Conservation (phyloP, 257 asterid genomes). For the Verbena officinalis region DNA sequence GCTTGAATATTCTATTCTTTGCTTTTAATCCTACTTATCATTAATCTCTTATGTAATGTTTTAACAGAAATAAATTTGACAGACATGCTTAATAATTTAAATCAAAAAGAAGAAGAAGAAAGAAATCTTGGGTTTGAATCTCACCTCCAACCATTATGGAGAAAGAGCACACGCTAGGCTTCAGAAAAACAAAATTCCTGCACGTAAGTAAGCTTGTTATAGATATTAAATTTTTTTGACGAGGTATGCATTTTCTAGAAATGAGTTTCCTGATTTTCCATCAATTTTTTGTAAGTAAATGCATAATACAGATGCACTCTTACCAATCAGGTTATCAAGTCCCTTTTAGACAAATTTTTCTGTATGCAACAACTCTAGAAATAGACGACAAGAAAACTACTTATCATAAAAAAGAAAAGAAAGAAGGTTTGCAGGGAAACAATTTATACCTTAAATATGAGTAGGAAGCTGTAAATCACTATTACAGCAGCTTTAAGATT, state of each 20-base stretch:
- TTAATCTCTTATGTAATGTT: background rate
- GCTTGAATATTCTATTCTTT: background rate
- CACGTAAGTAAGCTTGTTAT: too few species aligned
- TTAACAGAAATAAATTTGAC: too few species aligned
- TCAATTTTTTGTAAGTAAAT: background rate
- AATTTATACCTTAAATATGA: conserved; percentile 17
- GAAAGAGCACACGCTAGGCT: background rate
- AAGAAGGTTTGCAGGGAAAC: background rate
- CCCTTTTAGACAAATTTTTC: background rate
- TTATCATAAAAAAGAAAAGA: too few species aligned
- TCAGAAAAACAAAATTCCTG: background rate
- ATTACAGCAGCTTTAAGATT: background rate
- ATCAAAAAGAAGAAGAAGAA: too few species aligned
- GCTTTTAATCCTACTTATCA: background rate
- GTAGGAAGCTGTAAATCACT: conserved; percentile 4
- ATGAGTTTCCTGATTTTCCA: too few species aligned
- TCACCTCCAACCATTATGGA: background rate
- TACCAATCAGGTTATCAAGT: too few species aligned
- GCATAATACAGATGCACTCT: background rate
- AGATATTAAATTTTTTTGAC: too few species aligned
- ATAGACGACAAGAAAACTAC: background rate
- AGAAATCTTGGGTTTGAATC: too few species aligned
- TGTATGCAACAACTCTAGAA: background rate
- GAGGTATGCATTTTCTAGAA: too few species aligned
- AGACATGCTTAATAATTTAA: background rate